Percentiles rank a stretch among this genome's conserved stretches.
phyloP scores from a whole-genome alignment of 805 yeast species.

The Saccharomycopsis malanga region DNA sequence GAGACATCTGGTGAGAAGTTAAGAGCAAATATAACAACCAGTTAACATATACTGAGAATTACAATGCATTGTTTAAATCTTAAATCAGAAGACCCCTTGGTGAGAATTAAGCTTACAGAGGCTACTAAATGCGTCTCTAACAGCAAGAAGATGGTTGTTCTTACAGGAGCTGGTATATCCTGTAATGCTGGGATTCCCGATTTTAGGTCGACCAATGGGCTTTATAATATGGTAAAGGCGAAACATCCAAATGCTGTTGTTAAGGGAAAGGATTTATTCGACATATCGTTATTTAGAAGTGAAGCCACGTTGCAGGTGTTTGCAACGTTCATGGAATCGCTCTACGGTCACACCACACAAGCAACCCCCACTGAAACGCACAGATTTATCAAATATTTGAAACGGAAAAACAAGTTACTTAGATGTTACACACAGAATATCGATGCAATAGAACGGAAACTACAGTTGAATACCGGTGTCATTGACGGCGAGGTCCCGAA shows the following conservation, averaged over 20 bases:
- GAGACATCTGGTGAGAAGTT: too few relatives aligned
- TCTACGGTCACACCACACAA: conserved; percentile 52
- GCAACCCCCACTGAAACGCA: conserved; percentile 87
- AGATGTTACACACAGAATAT: conserved; percentile 94
- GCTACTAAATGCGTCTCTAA: conserved; percentile 27
- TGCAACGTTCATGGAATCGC: conserved; percentile 80
- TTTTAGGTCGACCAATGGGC: conserved; percentile 77
- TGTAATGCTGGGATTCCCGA: conserved; percentile 98
- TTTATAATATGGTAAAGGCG: conserved; percentile 65
- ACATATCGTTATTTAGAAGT: conserved; percentile 70
- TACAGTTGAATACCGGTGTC: conserved; percentile 55
- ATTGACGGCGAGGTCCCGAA: conserved; percentile 30
- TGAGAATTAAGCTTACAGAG: conserved; percentile 22
- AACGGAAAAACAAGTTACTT: conserved; percentile 57
- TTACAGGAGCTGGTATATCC: conserved; percentile 96
- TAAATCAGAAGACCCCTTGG: conserved; percentile 3
- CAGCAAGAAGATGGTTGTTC: conserved; percentile 47
- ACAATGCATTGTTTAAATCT: neutral
- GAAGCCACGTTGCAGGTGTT: conserved; percentile 62
- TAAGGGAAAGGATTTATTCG: conserved; percentile 88
- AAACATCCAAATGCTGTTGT: conserved; percentile 53
- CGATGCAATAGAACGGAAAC: conserved; percentile 71
- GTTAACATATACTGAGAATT: too few relatives aligned
- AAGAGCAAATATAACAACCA: too few relatives aligned
- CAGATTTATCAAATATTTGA: conserved; percentile 54